Base-by-base conservation (phyloP, 257 asterid genomes). In the Solanum phureja region DNA sequence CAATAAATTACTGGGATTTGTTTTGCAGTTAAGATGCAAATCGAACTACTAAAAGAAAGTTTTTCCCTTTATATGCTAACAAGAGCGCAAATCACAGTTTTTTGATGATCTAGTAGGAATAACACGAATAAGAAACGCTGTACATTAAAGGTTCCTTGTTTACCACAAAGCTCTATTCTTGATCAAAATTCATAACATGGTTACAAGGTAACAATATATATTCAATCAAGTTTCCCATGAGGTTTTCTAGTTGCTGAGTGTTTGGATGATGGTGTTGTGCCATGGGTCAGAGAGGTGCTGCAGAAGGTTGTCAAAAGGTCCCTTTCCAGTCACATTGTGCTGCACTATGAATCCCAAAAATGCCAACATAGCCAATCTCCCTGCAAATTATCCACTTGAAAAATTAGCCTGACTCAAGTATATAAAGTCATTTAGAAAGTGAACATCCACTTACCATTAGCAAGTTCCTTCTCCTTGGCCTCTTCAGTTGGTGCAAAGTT, bases 321-420 rank as follows among this genome's bases (percentile, higher is more conserved):
- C 98, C 76, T 95, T 91, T 85, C 99, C 99, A 0, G 98, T 94
- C 46, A 96, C 99, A 87, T 97, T 97, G 96, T 97, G 95, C 95
- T 97, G 99, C 52, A 97, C 92, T 6, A 97, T 60, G 33, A 96
- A 96, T 86, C 97, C 99, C 93, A 97, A 93, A 94, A 97, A 97
- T 44, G 99, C 99, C 94, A 97, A 90, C 99, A 96, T 97, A 23
- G 99, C 99, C 86, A 96, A 90, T 92, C 99, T 96, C 88, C 99
- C 99, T 97, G 96, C 89, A 91, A 86, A 87, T 16, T 49, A 49
- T 82, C 52, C 37, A 58, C 23, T 31, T 29, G 29, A 82, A 82
- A 7, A 82, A 33, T 82, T 29, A 82, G 86, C 12, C 23, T 49
- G 29, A 49, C 8, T 40, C 34, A 6, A 40, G 83, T 72, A 72